Evolutionary conservation across 1,284 basidiomycete species (phyloP).

Genomic region (Malassezia globosa): DNA sequence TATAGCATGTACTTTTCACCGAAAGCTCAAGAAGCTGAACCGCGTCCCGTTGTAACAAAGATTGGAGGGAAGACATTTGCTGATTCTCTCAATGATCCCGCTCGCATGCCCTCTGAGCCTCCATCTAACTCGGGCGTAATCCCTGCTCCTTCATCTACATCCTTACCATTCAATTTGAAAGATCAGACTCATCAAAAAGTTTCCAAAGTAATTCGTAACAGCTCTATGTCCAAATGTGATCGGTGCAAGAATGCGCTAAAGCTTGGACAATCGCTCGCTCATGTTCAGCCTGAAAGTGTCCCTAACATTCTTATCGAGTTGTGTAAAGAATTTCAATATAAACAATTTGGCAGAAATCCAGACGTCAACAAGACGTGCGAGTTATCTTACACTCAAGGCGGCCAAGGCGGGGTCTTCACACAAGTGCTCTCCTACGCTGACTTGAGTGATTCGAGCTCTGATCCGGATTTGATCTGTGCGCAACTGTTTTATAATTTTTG

Average conservation of each 20-base stretch:
- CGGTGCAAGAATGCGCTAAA: constrained; percentile 58
- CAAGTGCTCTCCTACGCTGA: constrained; percentile 40
- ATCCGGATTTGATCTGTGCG: constrained; percentile 36
- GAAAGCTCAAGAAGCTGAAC: constrained; percentile 21
- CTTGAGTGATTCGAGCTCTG: constrained; percentile 23
- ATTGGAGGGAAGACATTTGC: constrained; percentile 26
- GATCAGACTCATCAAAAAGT: constrained; percentile 26
- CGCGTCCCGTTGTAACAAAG: constrained; percentile 27
- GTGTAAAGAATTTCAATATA: constrained; percentile 57
- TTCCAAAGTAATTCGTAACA: constrained; percentile 28
- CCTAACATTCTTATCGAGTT: constrained; percentile 55
- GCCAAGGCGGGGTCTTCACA: constrained; percentile 27
- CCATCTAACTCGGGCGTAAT: not conserved
- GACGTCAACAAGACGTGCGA: constrained; percentile 43
- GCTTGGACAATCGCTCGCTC: constrained; percentile 58
- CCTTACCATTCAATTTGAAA: not conserved
- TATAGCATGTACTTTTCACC: constrained; percentile 23
- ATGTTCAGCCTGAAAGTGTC: constrained; percentile 57
- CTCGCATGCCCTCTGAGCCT: constrained; percentile 50
- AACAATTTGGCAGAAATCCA: constrained; percentile 51
- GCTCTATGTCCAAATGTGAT: constrained; percentile 52
- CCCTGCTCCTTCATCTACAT: not conserved
- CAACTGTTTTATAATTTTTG: constrained; percentile 24
- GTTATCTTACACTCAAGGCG: constrained; percentile 20
- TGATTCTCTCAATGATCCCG: constrained; percentile 57